A percentile compares a stretch with the other conserved stretches of the same genome.
phyloP scores from a whole-genome alignment of 768 basidiomycete genomes.

The Strobilomyces dryophilus region DNA sequence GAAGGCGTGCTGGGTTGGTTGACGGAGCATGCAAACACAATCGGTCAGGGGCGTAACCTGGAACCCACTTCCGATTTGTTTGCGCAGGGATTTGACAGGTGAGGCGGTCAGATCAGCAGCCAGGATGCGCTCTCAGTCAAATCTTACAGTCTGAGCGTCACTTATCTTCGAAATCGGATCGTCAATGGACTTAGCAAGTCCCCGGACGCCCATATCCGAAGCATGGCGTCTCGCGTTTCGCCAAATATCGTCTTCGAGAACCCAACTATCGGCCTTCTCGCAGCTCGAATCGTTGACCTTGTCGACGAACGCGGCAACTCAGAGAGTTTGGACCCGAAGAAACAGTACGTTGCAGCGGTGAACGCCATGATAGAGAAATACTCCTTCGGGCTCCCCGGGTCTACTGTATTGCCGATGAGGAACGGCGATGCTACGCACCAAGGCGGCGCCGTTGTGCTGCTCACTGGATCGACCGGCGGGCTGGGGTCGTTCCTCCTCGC shows the following conservation, averaged over 20 bases:
- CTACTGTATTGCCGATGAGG: neutral
- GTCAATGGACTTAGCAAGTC: slow-evolving; percentile 20
- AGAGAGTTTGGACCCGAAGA: neutral
- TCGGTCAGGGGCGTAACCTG: neutral
- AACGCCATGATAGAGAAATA: slow-evolving; percentile 22
- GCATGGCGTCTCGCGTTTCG: no score
- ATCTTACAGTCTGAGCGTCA: slow-evolving; percentile 19
- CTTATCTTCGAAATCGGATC: slow-evolving; percentile 13
- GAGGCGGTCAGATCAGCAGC: neutral
- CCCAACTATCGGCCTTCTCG: slow-evolving; percentile 20
- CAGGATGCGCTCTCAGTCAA: neutral
- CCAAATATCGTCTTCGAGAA: slow-evolving; percentile 32
- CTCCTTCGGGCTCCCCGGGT: neutral
- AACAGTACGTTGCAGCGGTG: neutral
- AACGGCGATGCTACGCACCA: neutral
- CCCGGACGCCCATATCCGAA: neutral
- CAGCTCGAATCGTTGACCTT: slow-evolving; percentile 5
- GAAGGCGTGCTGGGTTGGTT: neutral
- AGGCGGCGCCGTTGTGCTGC: neutral
- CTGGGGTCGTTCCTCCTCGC: neutral
- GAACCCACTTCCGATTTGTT: neutral
- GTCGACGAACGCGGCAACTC: neutral
- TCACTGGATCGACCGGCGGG: slow-evolving; percentile 24
- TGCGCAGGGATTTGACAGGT: neutral
- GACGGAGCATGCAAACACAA: neutral